Base-by-base conservation (phyloP, 2,329 filamentous ascomycete species). In the Fusarium compactum region DNA sequence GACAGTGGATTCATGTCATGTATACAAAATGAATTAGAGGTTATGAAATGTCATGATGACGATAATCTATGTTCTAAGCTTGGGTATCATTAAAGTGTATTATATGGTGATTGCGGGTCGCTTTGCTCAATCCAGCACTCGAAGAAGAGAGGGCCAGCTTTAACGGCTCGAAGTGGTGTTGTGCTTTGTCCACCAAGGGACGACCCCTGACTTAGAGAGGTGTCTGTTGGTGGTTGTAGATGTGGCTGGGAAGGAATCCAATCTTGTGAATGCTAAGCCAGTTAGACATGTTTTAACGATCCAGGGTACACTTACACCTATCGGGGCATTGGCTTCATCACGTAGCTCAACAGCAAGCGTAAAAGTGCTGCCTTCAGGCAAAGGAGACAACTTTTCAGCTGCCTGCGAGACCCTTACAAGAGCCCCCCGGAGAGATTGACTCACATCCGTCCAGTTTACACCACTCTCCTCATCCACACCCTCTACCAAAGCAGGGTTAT, bases 311-410 rank as follows among this genome's bases (percentile, higher is more conserved):
- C 86, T 76, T 78, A 90, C 88, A 57, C 84, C 85, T 66, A 90
- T 88, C 1, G 89, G 89, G 12, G 87, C 83, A 14, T 85, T 80
- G 0, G 83, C 84, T 43, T 89, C 84, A 24, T 91, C 87, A 41
- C 87, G 87, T 69, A 95, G 78, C 79, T 95, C 92, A 43, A 95
- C 86, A 1, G 90, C 91, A n/a, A 95, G 79, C 0, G 91, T 93
- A 78, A 92, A 95, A 0, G 91, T 92, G 78, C 91, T 94, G 3
- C 86, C 86, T 3, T 84, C 80, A 0, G 92, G 91, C 24, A 94
- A 77, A 0, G 84, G 79, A 1, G 79, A 81, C 67, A 93, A 83
- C 58, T 82, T 85, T 65, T 89, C 85, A 11, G 85, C 88, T 5
- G 87, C 85, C 62, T 89, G 86, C 0, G 88, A 86, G 16, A 95